Base-by-base conservation (phyloP, 2,329 filamentous ascomycete genomes). In the Penicillium sclerotiorum region DNA sequence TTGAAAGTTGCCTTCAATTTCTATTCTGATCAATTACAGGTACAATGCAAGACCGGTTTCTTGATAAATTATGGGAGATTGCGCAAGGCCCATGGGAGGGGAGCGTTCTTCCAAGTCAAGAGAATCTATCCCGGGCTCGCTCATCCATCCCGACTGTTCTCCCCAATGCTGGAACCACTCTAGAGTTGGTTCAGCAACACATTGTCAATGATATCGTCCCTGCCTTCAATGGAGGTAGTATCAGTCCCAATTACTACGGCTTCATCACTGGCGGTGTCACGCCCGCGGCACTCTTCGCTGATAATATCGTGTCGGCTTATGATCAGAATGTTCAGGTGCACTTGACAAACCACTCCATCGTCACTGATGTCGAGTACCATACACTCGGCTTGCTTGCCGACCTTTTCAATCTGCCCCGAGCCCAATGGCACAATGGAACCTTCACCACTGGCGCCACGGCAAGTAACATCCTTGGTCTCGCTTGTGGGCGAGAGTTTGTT, bases 311-410 rank as follows among this genome's bases (percentile, higher is more conserved):
- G 53, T 86, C 86, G 5, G 80, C 83, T 8, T 81, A 87, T 53
- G 92, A 96, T 66, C 90, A 95, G 67, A 96, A 92, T 68, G 85
- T 91, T 4, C 81, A 86, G 50, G 89, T 95, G 1, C 91, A 96
- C 67, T 76, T 96, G 1, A 86, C 90, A 0, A 75, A 77, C 17
- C 88, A 96, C 68, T 88, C 85, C 0, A 79, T 92, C 23, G 81
- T 84, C 17, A 95, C 90, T 0, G 81, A 85, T 20, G 80, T 96
- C 8, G 92, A 96, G 69, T 84, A 87, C 55, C 77, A 79, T 12
- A 84, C 92, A 0, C 72, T 96, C 45, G 71, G 76, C 15, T 83
- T 95, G 75, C 71, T 96, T 4, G 75, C 83, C 40, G 79, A 86
- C 32, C 69, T 96, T 2, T 73, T 96, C 17, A 70, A 76, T 1